Conservation (phyloP, 805 yeast species). For the Wickerhamomyces kurtzmanii region DNA sequence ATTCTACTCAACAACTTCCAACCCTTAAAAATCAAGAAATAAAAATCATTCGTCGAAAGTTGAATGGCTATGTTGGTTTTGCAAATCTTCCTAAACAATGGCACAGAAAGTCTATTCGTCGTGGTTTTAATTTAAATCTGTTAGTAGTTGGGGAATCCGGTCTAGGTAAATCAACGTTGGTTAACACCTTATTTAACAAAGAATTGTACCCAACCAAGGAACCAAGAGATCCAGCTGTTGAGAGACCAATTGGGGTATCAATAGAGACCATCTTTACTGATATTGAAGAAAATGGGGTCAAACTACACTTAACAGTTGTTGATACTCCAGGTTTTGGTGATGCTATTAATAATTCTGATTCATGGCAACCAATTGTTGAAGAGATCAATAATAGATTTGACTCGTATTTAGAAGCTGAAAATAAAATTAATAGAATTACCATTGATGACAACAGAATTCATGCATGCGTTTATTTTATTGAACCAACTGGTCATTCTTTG, state of each 20-base stretch:
- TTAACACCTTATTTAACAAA: constrained; percentile 80
- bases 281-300: constrained; percentile 91
- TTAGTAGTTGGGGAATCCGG: constrained; percentile 91
- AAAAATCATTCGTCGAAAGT: constrained; percentile 70
- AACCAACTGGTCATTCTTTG: constrained; percentile 93
- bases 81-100: constrained; percentile 97
- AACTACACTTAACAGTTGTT: constrained; percentile 71
- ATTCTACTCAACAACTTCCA: constrained; percentile 1
- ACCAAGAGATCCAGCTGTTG: constrained; percentile 30
- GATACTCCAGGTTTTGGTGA: constrained; percentile 96
- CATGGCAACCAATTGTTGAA: constrained; percentile 88
- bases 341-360: constrained; percentile 63
- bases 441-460: constrained; percentile 81
- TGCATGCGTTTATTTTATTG: constrained; percentile 88
- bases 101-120: constrained; percentile 87
- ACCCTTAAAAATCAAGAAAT: constrained; percentile 24
- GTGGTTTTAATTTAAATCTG: constrained; percentile 83
- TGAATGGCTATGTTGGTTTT: constrained; percentile 91
- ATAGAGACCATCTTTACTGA: constrained; percentile 57
- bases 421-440: constrained; percentile 63
- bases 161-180: constrained; percentile 84
- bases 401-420: constrained; percentile 82
- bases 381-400: constrained; percentile 85
- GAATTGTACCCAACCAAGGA: constrained; percentile 38
- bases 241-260: constrained; percentile 34